phyloP scores from a whole-genome alignment of 345 rosid species.

The Eucalyptus rudis region DNA sequence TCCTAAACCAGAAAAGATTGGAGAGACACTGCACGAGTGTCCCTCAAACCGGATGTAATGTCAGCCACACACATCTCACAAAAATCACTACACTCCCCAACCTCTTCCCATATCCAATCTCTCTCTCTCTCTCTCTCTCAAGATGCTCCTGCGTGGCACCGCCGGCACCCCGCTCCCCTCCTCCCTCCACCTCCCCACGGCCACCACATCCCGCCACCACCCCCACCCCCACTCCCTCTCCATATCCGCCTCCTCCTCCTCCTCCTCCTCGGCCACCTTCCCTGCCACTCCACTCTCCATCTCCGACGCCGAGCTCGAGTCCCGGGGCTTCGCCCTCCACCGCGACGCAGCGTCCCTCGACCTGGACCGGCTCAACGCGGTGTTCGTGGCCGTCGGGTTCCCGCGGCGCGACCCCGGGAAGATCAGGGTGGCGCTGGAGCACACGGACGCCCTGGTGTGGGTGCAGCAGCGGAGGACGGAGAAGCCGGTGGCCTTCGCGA shows the following conservation, averaged over 20 bases:
- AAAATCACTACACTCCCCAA: background rate
- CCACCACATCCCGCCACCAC: background rate
- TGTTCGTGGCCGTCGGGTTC: constrained; percentile 84
- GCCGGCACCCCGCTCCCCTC: constrained; percentile 28
- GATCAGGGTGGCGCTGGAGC: constrained; percentile 53
- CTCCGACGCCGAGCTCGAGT: constrained; percentile 51
- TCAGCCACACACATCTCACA: background rate
- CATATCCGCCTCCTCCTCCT: background rate
- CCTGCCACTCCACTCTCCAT: constrained; percentile 18
- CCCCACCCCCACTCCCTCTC: background rate
- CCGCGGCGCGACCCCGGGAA: constrained; percentile 73
- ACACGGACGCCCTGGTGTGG: constrained; percentile 69
- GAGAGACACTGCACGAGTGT: background rate
- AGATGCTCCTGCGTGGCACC: constrained; percentile 50
- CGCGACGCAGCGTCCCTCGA: constrained; percentile 45
- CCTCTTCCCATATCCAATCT: background rate
- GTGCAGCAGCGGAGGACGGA: constrained; percentile 40
- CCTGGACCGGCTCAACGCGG: constrained; percentile 60
- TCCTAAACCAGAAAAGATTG: background rate
- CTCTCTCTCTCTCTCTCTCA: background rate
- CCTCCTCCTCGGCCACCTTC: background rate
- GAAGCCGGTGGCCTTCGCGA: constrained; percentile 76
- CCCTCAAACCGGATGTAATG: background rate
- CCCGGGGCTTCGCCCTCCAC: constrained; percentile 68
- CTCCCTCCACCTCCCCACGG: constrained; percentile 10